A percentile compares a stretch with the other conserved stretches of the same genome.
Evolutionary conservation across 768 basidiomycete genomes (phyloP).

Genomic region (Amanita jacksonii): DNA sequence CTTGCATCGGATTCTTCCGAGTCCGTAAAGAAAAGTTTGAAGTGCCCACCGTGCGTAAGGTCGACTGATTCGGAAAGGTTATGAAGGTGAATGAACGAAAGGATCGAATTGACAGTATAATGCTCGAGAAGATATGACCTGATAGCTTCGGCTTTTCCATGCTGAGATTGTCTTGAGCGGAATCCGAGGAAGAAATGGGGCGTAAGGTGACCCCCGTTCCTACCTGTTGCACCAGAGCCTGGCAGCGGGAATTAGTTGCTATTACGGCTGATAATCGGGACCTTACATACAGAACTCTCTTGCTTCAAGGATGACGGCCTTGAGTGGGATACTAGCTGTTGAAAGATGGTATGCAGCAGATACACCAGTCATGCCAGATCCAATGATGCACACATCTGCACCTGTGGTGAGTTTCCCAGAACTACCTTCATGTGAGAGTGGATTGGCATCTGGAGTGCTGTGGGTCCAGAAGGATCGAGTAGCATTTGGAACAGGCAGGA

Average conservation of each 20-base stretch:
- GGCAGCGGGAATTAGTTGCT: slow-evolving; percentile 6
- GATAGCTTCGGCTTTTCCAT: slow-evolving; percentile 46
- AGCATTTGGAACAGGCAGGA: slow-evolving; percentile 49
- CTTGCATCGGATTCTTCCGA: slow-evolving; percentile 29
- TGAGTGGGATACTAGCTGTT: slow-evolving; percentile 23
- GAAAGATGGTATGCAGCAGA: slow-evolving; percentile 59
- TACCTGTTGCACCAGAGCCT: slow-evolving; percentile 77
- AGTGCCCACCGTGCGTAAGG: slow-evolving; percentile 47
- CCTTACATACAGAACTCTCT: slow-evolving; percentile 68
- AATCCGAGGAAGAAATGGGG: slow-evolving; percentile 42
- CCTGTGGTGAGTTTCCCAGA: slow-evolving; percentile 43
- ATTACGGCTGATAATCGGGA: slow-evolving; percentile 1
- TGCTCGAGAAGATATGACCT: slow-evolving; percentile 47
- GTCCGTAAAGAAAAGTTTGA: slow-evolving; percentile 37
- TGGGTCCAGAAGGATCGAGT: slow-evolving; percentile 71
- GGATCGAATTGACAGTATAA: slow-evolving; percentile 39
- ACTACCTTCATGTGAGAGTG: slow-evolving; percentile 60
- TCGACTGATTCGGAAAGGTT: slow-evolving; percentile 44
- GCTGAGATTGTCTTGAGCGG: slow-evolving; percentile 20
- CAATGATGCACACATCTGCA: slow-evolving; percentile 71
- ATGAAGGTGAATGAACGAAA: slow-evolving; percentile 36
- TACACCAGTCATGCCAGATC: slow-evolving; percentile 38
- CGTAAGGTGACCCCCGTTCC: slow-evolving; percentile 74
- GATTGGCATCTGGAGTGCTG: slow-evolving; percentile 45
- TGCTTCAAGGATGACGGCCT: slow-evolving; percentile 68